Percentiles rank a stretch among this genome's conserved stretches.
phyloP scores from a whole-genome alignment of 192 early-diverging fungal genomes.

The Backusella liffmaniae region DNA sequence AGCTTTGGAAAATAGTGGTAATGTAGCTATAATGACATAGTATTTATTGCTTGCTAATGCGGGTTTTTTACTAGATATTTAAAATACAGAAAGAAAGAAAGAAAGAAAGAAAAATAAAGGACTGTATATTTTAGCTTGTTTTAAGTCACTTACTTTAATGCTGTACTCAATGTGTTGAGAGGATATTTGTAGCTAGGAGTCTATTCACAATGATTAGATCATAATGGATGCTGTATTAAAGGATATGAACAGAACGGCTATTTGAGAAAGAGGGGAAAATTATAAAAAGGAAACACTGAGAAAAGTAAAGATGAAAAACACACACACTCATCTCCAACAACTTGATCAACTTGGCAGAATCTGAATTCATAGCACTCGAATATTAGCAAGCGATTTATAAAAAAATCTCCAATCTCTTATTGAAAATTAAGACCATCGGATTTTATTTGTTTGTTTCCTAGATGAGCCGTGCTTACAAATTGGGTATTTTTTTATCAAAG shows the following conservation, averaged over 20 bases:
- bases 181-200: background rate
- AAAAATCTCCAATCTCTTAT: background rate
- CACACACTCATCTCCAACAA: background rate
- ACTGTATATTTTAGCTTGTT: background rate
- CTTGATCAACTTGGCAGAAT: background rate
- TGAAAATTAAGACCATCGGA: background rate
- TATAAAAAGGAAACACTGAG: background rate
- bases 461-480: background rate
- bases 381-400: background rate
- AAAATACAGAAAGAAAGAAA: background rate
- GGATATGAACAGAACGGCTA: background rate
- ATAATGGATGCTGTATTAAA: background rate
- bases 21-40: background rate
- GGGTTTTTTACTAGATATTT: background rate
- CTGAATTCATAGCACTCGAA: background rate
- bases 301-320: too few relatives aligned
- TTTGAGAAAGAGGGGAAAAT: background rate
- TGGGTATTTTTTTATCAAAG: background rate
- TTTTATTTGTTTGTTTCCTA: background rate
- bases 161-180: background rate
- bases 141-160: background rate
- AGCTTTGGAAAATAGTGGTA: constrained; percentile 55
- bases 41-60: background rate
- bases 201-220: background rate
- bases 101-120: background rate